These are phyloP conservation scores for Eucalyptus sp. DNA, from an alignment of 345 rosid species.

Conservation along the genomic window DNA sequence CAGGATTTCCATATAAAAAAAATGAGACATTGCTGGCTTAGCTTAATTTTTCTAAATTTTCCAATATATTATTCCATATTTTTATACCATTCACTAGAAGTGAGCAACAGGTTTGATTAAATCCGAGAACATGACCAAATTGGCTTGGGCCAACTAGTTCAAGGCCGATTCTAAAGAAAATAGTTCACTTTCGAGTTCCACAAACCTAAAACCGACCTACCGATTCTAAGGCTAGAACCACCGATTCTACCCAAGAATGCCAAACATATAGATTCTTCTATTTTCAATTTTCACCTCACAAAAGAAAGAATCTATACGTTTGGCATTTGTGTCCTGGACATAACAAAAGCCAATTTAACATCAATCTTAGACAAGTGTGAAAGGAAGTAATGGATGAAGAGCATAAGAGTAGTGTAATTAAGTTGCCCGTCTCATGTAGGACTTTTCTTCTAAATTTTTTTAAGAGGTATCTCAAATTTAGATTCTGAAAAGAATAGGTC, in stretches of 20 bases:
- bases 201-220: background rate
- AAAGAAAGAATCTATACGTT: background rate
- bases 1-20: background rate
- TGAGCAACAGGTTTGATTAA: background rate
- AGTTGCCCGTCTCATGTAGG: background rate
- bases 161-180: background rate
- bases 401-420: background rate
- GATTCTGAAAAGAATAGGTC: background rate
- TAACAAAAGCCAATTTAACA: background rate
- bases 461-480: background rate
- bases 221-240: background rate
- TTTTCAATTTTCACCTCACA: background rate
- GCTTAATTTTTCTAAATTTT: background rate
- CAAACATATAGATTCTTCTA: background rate
- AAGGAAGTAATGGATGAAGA: background rate
- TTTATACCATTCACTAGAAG: background rate
- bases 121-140: background rate
- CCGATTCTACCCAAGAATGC: background rate
- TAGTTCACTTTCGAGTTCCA: background rate
- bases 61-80: background rate
- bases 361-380: background rate
- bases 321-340: background rate
- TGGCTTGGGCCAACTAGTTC: background rate
- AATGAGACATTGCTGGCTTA: background rate
- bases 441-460: background rate